Base-by-base conservation (phyloP, 306 rosid genomes). In the Fragaria nilgerrensis region DNA sequence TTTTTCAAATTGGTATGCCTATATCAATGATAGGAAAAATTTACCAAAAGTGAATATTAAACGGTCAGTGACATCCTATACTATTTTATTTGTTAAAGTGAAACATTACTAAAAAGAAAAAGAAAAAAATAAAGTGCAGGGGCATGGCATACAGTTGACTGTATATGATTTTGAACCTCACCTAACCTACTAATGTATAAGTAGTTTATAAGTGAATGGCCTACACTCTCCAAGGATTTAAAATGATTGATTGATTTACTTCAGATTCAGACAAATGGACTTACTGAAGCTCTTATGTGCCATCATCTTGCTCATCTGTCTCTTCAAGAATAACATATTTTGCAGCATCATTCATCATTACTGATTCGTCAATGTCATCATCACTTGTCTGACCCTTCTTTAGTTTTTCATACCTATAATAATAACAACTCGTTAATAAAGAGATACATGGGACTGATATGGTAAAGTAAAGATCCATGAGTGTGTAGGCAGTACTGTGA, bases 271-370 rank as follows among this genome's bases (percentile, higher is more conserved):
- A 76, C 71, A 56, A 70, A 75, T 47, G 74, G 48, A 53, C 80
- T 68, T 63, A 13, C 25, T 23, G 25, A 39, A 52, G 80, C 72
- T 73, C 73, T 89, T 83, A 90, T 52, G 63, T 81, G 27, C 63
- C 75, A 68, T 84, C 87, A 55, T 92, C 90, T 82, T 82, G 91
- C 78, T 89, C 93, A 29, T 92, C 97, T 84, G 75, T 79, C 83
- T 92, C 96, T 85, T 90, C 97, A 45, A 95, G 93, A 77, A 95
- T 90, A 82, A 95, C 93, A 85, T 95, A 95, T 82, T 87, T 95
- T 76, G 96, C 83, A n/a, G 86, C 88, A 50, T 77, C 74, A 77
- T 87, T 88, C 72, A 59, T 63, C 59, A 83, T 20, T 49, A 68
- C 78, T 37, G 84, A 72, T 13, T 80, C 86, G 67, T 61, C 81